Base-by-base conservation (phyloP, 2,329 filamentous ascomycete species). In the Calonectria pteridis region DNA sequence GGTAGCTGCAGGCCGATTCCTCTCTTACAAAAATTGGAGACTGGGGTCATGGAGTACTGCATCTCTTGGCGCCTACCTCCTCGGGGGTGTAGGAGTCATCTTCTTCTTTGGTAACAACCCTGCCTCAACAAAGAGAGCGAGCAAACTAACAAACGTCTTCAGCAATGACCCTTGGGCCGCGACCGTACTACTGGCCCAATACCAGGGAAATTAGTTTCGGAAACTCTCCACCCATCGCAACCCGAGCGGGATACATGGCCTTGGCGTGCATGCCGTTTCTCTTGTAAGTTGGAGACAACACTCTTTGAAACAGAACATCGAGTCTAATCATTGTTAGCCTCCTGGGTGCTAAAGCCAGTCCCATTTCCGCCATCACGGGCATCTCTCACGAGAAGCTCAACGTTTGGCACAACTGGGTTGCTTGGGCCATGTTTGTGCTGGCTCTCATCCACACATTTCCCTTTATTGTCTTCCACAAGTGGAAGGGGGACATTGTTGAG, bases 101-200 rank as follows among this genome's bases (percentile, higher is more conserved):
- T 63, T 29, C 35, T 63, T 63, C 23, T 29, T 63, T 9, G 31
- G 53, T 58, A 58, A 58, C 7, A 9, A 31, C 3, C 6, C 51
- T 33, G 5, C 51, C 11, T n/a, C 18, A 9, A 33, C 13, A 55
- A 14, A 33, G 11, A 10, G 9, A 55, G 3, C 20, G 18, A 33
- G 4, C 33, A 18, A 55, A 55, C 20, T 55, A 14, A 55, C 51
- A 18, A 55, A 20, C n/a, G 7, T 11, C 2, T 10, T n/a, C 4
- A 55, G 55, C 55, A 23, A 63, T 63, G 58, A 43, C 37, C 7
- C 58, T 63, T 6, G 58, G 58, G 3, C 58, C 58, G 3, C 13
- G 18, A 43, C 58, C 58, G 4, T 63, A 63, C 58, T 63, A 63
- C n/a, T 63, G 58, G 58, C 58, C 58, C 35, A 63, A 63, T 18